phyloP scores from a whole-genome alignment of 495 filamentous ascomycete genomes.

The Penicillium verhagenii region DNA sequence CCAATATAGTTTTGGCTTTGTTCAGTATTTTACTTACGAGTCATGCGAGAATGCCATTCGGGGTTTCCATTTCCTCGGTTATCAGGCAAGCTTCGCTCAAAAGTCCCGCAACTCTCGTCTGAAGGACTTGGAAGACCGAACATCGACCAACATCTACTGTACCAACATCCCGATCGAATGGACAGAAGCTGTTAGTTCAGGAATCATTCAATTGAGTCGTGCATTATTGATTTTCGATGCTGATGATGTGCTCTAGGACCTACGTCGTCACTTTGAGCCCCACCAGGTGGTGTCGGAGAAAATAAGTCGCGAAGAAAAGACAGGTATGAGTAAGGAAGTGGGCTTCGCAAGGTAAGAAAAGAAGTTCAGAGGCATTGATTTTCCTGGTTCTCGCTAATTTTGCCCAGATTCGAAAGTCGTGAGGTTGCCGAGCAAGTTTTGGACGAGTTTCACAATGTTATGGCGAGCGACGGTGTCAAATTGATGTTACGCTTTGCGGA shows the following conservation, averaged over 20 bases:
- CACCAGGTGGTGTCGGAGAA: constrained; percentile 86
- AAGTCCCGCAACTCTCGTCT: constrained; percentile 96
- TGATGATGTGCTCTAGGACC: constrained; percentile 30
- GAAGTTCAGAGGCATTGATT: not conserved
- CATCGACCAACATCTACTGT: constrained; percentile 93
- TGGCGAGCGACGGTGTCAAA: constrained; percentile 66
- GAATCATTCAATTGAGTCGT: not conserved
- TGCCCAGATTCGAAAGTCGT: constrained; percentile 74
- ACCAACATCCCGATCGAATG: constrained; percentile 90
- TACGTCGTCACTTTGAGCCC: constrained; percentile 61
- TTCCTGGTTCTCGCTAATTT: not conserved
- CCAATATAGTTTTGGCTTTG: constrained; percentile 82
- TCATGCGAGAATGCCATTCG: constrained; percentile 95
- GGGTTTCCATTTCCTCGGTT: constrained; percentile 89
- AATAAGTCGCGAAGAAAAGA: constrained; percentile 79
- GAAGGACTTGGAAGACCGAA: constrained; percentile 81
- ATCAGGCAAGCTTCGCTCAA: constrained; percentile 97
- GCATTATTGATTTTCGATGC: not conserved
- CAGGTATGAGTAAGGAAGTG: constrained; percentile 91
- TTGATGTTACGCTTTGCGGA: constrained; percentile 96
- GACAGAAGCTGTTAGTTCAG: constrained; percentile 72
- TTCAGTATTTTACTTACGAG: constrained; percentile 82
- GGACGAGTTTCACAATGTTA: constrained; percentile 68
- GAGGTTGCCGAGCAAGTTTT: constrained; percentile 87
- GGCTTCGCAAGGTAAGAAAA: constrained; percentile 84